Conservation (phyloP, 2,329 filamentous ascomycete species). For the Iodosphaeria phyllophila region DNA sequence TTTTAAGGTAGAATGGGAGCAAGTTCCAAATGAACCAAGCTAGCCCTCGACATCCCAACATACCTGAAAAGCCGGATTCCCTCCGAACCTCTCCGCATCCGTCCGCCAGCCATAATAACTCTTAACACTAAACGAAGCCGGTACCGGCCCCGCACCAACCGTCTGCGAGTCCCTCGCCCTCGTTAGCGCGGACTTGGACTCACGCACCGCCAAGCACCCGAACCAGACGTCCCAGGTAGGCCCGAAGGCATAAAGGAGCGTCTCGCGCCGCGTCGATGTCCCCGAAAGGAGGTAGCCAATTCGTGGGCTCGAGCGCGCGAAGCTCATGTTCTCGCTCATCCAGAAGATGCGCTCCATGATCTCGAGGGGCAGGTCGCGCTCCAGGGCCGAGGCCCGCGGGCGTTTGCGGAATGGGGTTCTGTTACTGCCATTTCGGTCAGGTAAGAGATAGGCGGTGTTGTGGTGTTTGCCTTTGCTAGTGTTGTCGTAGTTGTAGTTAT, state of each 20-base stretch:
- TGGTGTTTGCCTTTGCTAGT: constrained; percentile 1
- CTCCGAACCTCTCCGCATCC: constrained; percentile 9
- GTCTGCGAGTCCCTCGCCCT: too few species aligned
- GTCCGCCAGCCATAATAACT: constrained; percentile 14
- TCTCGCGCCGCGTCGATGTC: constrained; percentile 12
- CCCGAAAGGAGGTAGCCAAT: constrained; percentile 28
- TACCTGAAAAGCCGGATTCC: constrained; percentile 25
- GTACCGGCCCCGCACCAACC: too few species aligned
- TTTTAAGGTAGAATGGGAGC: too few species aligned
- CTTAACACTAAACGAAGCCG: constrained; percentile 1
- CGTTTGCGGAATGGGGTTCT: too few species aligned
- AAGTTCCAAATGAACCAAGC: too few species aligned
- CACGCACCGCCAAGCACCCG: constrained; percentile 10
- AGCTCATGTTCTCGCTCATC: constrained; percentile 26
- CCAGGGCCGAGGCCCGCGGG: constrained; percentile 8
- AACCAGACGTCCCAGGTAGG: constrained; percentile 20
- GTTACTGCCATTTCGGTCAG: too few species aligned
- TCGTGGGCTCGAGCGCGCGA: constrained; percentile 23
- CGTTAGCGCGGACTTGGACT: too few species aligned
- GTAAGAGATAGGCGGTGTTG: constrained; percentile 1
- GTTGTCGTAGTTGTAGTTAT: background rate
- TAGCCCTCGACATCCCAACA: background rate
- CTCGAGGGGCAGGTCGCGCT: constrained; percentile 27
- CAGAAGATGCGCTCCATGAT: constrained; percentile 33
- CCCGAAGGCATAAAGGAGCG: constrained; percentile 18